Evolutionary conservation across 371 early-diverging fungal species (phyloP).

Genomic region (Rhizomucor pusillus): DNA sequence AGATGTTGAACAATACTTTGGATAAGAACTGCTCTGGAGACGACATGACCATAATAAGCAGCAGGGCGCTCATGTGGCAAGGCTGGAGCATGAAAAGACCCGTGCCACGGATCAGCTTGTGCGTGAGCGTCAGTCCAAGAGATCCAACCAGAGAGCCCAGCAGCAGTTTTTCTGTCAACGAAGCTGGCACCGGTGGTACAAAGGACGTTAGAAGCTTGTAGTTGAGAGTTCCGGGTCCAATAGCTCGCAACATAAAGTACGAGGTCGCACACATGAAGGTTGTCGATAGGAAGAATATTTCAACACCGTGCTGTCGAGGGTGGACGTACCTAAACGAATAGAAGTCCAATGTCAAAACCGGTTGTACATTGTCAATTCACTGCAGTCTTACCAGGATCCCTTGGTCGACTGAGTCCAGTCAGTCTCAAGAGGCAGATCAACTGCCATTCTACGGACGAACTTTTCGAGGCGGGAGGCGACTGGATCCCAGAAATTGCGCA

Average conservation of each 20-base stretch:
- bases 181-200: constrained; percentile 30
- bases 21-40: constrained; percentile 46
- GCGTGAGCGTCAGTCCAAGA: constrained; percentile 39
- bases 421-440: constrained; percentile 51
- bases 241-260: constrained; percentile 43
- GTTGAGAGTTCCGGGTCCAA: constrained; percentile 37
- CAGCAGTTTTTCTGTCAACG: constrained; percentile 40
- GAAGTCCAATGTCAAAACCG: not conserved
- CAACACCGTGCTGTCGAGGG: constrained; percentile 58
- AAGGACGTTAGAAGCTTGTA: constrained; percentile 30
- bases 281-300: constrained; percentile 50
- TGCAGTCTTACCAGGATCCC: constrained; percentile 48
- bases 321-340: constrained; percentile 50
- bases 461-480: constrained; percentile 26
- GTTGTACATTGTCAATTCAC: not conserved
- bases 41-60: constrained; percentile 50
- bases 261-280: constrained; percentile 36
- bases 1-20: constrained; percentile 62
- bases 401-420: constrained; percentile 54
- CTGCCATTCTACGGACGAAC: constrained; percentile 43
- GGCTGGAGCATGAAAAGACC: constrained; percentile 60
- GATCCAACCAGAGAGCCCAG: constrained; percentile 36
- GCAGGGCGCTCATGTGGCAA: constrained; percentile 60
- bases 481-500: constrained; percentile 25
- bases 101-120: constrained; percentile 50